Evolutionary conservation across 495 filamentous ascomycete genomes (phyloP), one percentile per base, ranked within the genome.

Genomic region (Penicillium canescens): DNA sequence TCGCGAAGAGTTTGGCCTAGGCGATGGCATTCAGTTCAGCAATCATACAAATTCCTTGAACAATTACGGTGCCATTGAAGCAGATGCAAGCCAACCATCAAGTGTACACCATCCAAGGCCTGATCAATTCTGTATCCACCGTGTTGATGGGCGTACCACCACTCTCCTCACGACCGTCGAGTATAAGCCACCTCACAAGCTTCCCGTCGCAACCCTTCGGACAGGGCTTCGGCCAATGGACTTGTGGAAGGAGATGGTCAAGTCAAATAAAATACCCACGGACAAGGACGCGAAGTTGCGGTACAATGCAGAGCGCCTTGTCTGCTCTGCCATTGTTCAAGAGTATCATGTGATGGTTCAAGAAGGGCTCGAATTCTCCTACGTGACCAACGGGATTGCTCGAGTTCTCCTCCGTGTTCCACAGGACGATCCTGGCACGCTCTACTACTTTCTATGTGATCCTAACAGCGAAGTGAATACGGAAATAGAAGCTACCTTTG

Each of bases 181-280:
- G 46, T 71, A 74, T 40, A 75, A 75, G 43, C 64, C 68, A 13
- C 60, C 63, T 21, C 63, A 73, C 43, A 76, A 74, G 56, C 62
- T 74, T 10, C 53, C 66, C 3, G 44, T 63, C 6, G 62, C 52
- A 33, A 51, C 54, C 41, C 46, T 74, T 39, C 65, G 61, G 7
- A 42, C 36, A 18, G 70, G 71, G 3, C 58, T 73, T 43, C 54
- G 59, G 16, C 55, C 40, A 5, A 67, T 65, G 45, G 37, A 62
- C 2, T 44, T 67, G 10, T 66, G 39, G 52, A 39, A 60, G 11
- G 42, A 61, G 0, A 40, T 70, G 20, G 57, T 66, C 35, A 48
- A 23, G 23, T 50, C 14, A 31, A 52, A 65, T 7, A 52, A 41
- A 24, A 59, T 64, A 5, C 64, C 59, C 1, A 59, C 46, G 0